Percentiles rank a stretch among this genome's conserved stretches.
These are phyloP conservation scores for Myxozyma neotropica DNA, from an alignment of 805 yeast genomes.

Conservation along the genomic window DNA sequence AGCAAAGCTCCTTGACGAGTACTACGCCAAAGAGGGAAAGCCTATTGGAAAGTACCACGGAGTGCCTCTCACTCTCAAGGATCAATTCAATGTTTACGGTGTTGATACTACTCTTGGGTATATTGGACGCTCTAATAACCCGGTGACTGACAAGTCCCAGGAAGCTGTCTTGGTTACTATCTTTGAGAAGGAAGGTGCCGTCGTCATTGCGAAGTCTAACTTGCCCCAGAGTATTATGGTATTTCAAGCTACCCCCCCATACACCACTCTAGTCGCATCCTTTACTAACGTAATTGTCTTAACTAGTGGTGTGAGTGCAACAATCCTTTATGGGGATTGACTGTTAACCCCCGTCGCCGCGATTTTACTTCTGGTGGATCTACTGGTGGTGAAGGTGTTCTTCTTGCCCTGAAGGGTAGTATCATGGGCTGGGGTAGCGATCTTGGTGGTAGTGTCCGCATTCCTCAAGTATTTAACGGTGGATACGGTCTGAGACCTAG, in stretches of 20 bases:
- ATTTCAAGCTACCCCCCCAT: neutral
- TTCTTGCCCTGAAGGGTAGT: conserved; percentile 50
- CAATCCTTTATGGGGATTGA: conserved; percentile 51
- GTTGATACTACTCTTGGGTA: conserved; percentile 52
- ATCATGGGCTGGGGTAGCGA: conserved; percentile 59
- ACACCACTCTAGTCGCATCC: neutral
- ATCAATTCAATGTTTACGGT: conserved; percentile 59
- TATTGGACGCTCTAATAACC: conserved; percentile 40
- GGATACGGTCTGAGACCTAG: conserved; percentile 51
- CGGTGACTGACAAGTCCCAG: conserved; percentile 47
- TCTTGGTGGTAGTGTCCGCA: conserved; percentile 57
- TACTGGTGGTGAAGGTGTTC: conserved; percentile 61
- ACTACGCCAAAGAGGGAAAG: conserved; percentile 50
- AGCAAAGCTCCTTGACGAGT: conserved; percentile 59
- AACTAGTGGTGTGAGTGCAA: conserved; percentile 46
- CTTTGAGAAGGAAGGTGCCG: conserved; percentile 56
- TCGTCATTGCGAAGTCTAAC: conserved; percentile 62
- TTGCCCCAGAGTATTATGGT: conserved; percentile 60
- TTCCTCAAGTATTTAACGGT: conserved; percentile 52
- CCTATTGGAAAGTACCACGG: conserved; percentile 70
- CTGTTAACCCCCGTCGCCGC: conserved; percentile 51
- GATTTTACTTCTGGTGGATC: conserved; percentile 56
- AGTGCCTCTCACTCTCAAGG: conserved; percentile 67
- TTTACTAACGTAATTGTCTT: neutral
- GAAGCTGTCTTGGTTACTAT: conserved; percentile 54